Evolutionary conservation across 2,329 filamentous ascomycete species (phyloP).

Genomic region (Alternaria dauci): DNA sequence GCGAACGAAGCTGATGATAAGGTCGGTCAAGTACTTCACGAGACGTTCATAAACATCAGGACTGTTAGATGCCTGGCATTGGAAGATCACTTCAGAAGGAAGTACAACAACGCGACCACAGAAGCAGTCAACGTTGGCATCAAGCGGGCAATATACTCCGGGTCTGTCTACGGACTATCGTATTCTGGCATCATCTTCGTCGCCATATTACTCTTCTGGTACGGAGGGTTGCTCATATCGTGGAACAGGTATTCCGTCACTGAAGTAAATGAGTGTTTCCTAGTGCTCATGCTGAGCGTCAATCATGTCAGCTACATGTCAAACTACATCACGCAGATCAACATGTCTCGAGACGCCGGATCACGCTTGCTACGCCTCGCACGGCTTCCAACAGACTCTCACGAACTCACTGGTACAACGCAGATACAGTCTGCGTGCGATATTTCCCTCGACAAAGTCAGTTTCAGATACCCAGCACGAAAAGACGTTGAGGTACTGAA

Average conservation of each 20-base stretch:
- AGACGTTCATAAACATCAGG: slow-evolving; percentile 80
- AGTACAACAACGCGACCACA: slow-evolving; percentile 64
- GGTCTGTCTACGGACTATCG: slow-evolving; percentile 78
- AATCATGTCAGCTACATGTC: slow-evolving; percentile 75
- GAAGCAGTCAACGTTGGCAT: slow-evolving; percentile 68
- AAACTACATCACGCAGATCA: slow-evolving; percentile 80
- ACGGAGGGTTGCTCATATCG: slow-evolving; percentile 72
- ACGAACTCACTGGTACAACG: slow-evolving; percentile 64
- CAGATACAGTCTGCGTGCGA: slow-evolving; percentile 57
- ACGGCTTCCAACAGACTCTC: slow-evolving; percentile 65
- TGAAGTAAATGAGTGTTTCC: slow-evolving; percentile 76
- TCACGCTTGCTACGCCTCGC: slow-evolving; percentile 75
- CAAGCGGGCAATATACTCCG: slow-evolving; percentile 71
- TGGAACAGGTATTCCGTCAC: slow-evolving; percentile 60
- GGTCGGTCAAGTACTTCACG: slow-evolving; percentile 71
- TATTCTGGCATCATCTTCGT: slow-evolving; percentile 76
- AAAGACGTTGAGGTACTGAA: slow-evolving; percentile 65
- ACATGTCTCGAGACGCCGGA: slow-evolving; percentile 75
- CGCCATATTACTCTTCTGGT: slow-evolving; percentile 84
- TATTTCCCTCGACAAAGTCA: slow-evolving; percentile 68
- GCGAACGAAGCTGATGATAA: slow-evolving; percentile 70
- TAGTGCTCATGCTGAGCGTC: slow-evolving; percentile 84
- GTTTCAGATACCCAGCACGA: slow-evolving; percentile 75
- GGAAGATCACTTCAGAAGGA: slow-evolving; percentile 73
- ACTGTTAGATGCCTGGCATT: slow-evolving; percentile 79